Evolutionary conservation across 2,329 filamentous ascomycete genomes (phyloP).

Genomic region (Lasiodiplodia sp.): DNA sequence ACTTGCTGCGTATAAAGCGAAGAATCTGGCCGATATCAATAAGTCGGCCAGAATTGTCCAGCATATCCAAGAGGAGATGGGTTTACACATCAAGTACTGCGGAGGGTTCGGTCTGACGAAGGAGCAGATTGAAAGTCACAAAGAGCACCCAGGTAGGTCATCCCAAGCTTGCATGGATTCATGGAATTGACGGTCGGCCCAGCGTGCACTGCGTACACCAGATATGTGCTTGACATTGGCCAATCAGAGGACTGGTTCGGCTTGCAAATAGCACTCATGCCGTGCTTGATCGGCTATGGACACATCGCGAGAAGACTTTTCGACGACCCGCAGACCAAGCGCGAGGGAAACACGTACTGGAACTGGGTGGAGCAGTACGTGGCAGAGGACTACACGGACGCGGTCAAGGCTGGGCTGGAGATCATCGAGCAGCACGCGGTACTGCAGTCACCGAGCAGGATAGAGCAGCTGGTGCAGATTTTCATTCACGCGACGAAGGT

Average conservation of each 20-base stretch:
- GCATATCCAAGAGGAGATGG: conserved; percentile 81
- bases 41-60: conserved; percentile 74
- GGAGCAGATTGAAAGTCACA: conserved; percentile 73
- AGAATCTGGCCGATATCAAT: conserved; percentile 61
- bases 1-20: conserved; percentile 84
- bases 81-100: conserved; percentile 84
- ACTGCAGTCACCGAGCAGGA: conserved; percentile 74
- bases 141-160: conserved; percentile 73
- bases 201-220: conserved; percentile 83
- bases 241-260: conserved; percentile 88
- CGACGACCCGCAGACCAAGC: conserved; percentile 65
- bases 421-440: conserved; percentile 77
- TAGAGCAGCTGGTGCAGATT: conserved; percentile 83
- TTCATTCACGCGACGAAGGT: conserved; percentile 89
- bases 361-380: conserved; percentile 91
- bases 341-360: conserved; percentile 79
- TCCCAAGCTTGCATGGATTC: neutral
- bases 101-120: conserved; percentile 77
- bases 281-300: conserved; percentile 89
- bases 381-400: conserved; percentile 77
- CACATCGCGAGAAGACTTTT: conserved; percentile 76
- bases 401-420: conserved; percentile 73
- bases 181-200: conserved; percentile 25
- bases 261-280: conserved; percentile 82
- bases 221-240: conserved; percentile 88